A percentile compares a stretch with the other conserved stretches of the same genome.
Evolutionary conservation across 2,329 filamentous ascomycete genomes (phyloP).

Genomic region (Aspergillus pseudoglaucus): DNA sequence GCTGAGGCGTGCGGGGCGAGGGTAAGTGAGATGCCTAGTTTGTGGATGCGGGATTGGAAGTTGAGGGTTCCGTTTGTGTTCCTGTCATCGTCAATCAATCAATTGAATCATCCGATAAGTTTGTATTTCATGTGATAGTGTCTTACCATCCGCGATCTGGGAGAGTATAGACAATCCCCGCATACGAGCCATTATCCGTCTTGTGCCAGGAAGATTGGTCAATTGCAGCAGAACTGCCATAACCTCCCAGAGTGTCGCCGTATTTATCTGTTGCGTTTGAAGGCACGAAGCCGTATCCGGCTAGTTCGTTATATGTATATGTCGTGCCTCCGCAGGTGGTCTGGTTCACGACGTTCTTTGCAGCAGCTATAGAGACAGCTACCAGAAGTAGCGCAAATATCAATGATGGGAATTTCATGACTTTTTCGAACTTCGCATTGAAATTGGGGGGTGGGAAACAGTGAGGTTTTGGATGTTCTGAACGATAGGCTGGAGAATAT

Average conservation of each 20-base stretch:
- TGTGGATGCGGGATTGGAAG: conserved; percentile 62
- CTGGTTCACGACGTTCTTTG: conserved; percentile 33
- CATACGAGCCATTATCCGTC: conserved; percentile 47
- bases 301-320: conserved; percentile 62
- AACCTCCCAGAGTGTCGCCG: conserved; percentile 62
- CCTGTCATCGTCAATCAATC: conserved; percentile 26
- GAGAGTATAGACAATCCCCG: conserved; percentile 56
- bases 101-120: neutral
- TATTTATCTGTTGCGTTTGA: conserved; percentile 57
- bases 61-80: conserved; percentile 67
- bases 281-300: conserved; percentile 58
- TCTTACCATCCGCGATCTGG: conserved; percentile 62
- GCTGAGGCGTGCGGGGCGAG: conserved; percentile 47
- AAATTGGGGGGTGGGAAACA: neutral
- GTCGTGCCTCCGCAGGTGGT: conserved; percentile 55
- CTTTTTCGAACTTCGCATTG: neutral
- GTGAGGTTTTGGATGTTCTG: neutral
- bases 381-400: conserved; percentile 12
- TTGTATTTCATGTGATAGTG: neutral
- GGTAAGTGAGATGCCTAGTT: conserved; percentile 56
- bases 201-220: conserved; percentile 55
- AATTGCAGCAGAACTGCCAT: conserved; percentile 61
- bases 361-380: conserved; percentile 8
- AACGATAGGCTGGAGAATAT: neutral
- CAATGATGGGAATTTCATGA: conserved; percentile 17